Evolutionary conservation across 768 basidiomycete species (phyloP).

Genomic region (Asterophora parasitica): DNA sequence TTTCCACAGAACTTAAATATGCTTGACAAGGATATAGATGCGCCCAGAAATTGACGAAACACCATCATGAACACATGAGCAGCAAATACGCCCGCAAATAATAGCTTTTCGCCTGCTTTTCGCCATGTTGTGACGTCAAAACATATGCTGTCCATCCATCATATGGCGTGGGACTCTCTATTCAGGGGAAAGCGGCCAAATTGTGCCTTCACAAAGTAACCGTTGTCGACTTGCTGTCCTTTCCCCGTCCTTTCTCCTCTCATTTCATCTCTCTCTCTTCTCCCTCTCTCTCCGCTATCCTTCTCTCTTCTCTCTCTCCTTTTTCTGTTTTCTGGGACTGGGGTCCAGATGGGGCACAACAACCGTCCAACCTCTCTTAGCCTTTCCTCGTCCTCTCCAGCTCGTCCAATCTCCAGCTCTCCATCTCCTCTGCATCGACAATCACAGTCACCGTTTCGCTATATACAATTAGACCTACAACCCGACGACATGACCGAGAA

Average conservation of each 20-base stretch:
- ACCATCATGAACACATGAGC: not conserved
- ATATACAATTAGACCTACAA: constrained; percentile 21
- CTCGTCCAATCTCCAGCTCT: constrained; percentile 24
- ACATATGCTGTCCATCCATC: constrained; percentile 7
- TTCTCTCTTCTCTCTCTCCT: constrained; percentile 15
- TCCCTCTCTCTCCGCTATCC: constrained; percentile 10
- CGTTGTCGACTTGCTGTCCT: constrained; percentile 8
- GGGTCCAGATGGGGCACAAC: constrained; percentile 24
- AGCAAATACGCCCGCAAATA: not conserved
- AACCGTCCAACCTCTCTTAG: constrained; percentile 23
- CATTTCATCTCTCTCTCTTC: constrained; percentile 14
- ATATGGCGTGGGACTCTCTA: constrained; percentile 14
- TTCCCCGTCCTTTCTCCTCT: constrained; percentile 15
- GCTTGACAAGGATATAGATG: not conserved
- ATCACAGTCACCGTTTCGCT: constrained; percentile 31
- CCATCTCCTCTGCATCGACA: constrained; percentile 22
- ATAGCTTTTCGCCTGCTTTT: not conserved
- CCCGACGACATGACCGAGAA: constrained; percentile 23
- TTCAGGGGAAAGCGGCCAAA: constrained; percentile 2
- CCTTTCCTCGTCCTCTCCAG: constrained; percentile 26
- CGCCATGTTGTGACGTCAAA: constrained; percentile 11
- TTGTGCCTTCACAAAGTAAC: constrained; percentile 9
- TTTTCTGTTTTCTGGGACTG: constrained; percentile 26
- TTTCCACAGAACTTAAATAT: not conserved
- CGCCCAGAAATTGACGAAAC: too few species aligned